Conservation (phyloP, 305 asterid species). For the Fraxinus velutina region DNA sequence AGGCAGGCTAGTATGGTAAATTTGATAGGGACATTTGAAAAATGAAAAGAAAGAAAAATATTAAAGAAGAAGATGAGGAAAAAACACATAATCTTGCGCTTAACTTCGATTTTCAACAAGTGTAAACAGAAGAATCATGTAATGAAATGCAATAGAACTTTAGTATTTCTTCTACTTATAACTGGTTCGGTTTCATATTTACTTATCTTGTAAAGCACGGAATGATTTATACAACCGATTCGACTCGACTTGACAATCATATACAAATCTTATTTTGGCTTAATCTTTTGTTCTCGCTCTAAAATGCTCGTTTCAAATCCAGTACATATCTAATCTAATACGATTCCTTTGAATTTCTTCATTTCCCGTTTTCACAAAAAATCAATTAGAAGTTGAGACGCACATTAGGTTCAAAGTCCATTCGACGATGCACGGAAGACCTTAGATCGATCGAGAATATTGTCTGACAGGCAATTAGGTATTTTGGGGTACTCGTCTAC, state of each 20-base stretch:
- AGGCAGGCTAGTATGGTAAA: constrained; percentile 20
- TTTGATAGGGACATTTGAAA: not conserved
- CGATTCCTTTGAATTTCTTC: not conserved
- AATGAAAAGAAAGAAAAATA: not conserved
- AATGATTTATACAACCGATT: not conserved
- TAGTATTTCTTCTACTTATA: not conserved
- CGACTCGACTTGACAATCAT: not conserved
- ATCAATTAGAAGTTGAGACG: not conserved
- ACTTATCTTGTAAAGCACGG: not conserved
- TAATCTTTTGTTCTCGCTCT: not conserved
- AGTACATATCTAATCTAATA: not conserved
- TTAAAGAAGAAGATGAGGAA: not conserved
- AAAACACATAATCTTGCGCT: constrained; percentile 20
- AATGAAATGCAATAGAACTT: constrained; percentile 9
- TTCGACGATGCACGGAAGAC: not conserved
- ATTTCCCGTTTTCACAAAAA: not conserved
- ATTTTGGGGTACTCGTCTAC: not conserved
- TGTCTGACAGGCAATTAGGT: not conserved
- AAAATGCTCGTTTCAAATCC: not conserved
- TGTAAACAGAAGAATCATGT: constrained; percentile 27
- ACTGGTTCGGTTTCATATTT: not conserved
- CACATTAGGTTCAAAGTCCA: not conserved
- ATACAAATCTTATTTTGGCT: not conserved
- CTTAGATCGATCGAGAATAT: not conserved
- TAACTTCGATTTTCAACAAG: constrained; percentile 16